Base-by-base conservation (phyloP, 2,329 filamentous ascomycete genomes). In the Fusarium newnesense region DNA sequence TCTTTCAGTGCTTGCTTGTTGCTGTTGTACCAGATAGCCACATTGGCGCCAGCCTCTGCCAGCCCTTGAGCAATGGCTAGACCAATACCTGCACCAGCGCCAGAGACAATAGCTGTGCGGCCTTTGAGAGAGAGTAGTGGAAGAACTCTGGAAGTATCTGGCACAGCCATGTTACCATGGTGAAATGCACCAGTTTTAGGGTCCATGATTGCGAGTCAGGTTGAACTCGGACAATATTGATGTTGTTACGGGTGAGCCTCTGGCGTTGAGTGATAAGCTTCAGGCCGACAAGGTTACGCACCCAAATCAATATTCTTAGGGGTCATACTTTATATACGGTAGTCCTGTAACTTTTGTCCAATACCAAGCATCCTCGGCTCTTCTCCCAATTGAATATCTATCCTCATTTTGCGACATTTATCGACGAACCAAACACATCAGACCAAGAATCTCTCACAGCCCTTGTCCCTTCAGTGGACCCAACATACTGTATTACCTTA, bases 11-110 rank as follows among this genome's bases (percentile, higher is more conserved):
- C 90, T 75, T 91, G 88, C 77, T 88, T 87, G 82, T 94, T 93
- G 80, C 85, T 89, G 79, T 93, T 91, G 79, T 93, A 94, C 90
- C 90, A 93, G 57, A 93, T 89, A 34, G 90, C 91, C 28, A 94
- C 90, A 74, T 93, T 92, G 65, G 91, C 91, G 54, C 92, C 92
- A 21, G 91, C 90, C 79, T 94, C 92, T 21, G 92, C 91, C 37
- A 91, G 85, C 2, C 85, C 90, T 39, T 91, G 84, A 19, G 91
- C 91, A 34, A 93, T 86, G 9, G 87, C 86, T 32, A 92, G 83
- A 46, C 92, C 92, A 73, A 94, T 93, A 39, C 92, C 92, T 32
- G 88, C 88, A 26, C 86, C 90, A 18, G 90, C 90, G 44, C 92
- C 92, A 4, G 90, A 89, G 46, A 94, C 87, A 72, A 94, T 92